A percentile compares a stretch with the other conserved stretches of the same genome.
phyloP scores from a whole-genome alignment of 306 rosid species.

The Senna tora region DNA sequence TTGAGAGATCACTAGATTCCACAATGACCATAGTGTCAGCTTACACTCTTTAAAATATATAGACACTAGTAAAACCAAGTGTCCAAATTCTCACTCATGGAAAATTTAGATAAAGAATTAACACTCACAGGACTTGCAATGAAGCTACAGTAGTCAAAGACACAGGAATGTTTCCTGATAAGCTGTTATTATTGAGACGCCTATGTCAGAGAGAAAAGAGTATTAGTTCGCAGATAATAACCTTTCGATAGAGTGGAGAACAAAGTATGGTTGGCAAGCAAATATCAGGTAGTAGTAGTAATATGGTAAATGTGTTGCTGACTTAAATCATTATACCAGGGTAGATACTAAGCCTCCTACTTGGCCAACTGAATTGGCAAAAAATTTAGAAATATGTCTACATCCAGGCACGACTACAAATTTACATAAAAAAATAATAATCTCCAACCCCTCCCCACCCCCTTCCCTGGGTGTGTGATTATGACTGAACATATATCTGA shows the following conservation, averaged over 20 bases:
- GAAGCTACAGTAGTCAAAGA: conserved; percentile 56
- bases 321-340: not conserved
- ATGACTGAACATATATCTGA: not conserved
- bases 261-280: conserved; percentile 24
- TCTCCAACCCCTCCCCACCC: not conserved
- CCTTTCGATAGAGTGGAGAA: conserved; percentile 28
- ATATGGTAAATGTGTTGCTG: not conserved
- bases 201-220: conserved; percentile 51
- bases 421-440: conserved; percentile 2
- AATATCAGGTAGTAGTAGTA: conserved; percentile 19
- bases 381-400: not conserved
- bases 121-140: conserved; percentile 95
- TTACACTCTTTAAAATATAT: conserved; percentile 29
- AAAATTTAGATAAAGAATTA: conserved; percentile 22
- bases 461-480: not conserved
- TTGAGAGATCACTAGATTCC: conserved; percentile 84
- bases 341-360: conserved; percentile 11
- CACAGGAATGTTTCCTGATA: conserved; percentile 66
- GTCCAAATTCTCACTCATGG: not conserved
- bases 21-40: conserved; percentile 36
- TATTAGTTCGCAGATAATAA: conserved; percentile 41
- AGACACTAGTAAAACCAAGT: conserved; percentile 22
- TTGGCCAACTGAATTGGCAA: not conserved
- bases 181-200: conserved; percentile 95
- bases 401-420: conserved; percentile 6